Evolutionary conservation across 75 land plant genomes (phyloP).

Genomic region (Adiantum capillusveneris): DNA sequence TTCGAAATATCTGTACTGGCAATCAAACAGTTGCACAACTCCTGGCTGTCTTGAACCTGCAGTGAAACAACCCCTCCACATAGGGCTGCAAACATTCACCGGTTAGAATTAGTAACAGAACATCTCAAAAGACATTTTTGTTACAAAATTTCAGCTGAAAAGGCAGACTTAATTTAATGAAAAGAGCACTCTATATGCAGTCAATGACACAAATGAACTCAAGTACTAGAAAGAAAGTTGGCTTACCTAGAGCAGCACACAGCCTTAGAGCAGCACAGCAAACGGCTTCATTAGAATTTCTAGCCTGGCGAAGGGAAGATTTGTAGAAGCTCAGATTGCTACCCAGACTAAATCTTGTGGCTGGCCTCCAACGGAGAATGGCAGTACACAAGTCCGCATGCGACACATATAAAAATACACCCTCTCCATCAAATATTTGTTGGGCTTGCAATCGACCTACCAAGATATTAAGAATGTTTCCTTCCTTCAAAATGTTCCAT

Average conservation of each 20-base stretch:
- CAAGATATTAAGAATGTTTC: conserved; percentile 18
- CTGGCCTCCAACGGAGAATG: conserved; percentile 41
- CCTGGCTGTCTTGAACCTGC: conserved; percentile 34
- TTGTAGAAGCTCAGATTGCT: conserved; percentile 24
- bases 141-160: no score
- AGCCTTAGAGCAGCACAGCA: conserved; percentile 33
- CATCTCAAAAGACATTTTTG: no score
- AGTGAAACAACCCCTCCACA: conserved; percentile 47
- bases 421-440: conserved; percentile 3
- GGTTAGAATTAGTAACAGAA: no score
- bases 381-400: conserved; percentile 30
- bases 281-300: conserved; percentile 13
- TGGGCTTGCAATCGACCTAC: conserved; percentile 16
- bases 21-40: conserved; percentile 19
- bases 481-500: conserved; percentile 35
- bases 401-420: conserved; percentile 21
- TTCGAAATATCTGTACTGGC: conserved; percentile 27
- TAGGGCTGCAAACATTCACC: conserved; percentile 49
- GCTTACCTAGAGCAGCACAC: conserved; percentile 51
- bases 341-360: conserved; percentile 41
- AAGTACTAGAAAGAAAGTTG: neutral
- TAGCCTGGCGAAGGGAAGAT: conserved; percentile 4
- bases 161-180: no score
- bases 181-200: no score
- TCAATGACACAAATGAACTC: no score